Conservation (phyloP, 495 filamentous ascomycete genomes). For the Aspergillus sclerotiicarbonarius region DNA sequence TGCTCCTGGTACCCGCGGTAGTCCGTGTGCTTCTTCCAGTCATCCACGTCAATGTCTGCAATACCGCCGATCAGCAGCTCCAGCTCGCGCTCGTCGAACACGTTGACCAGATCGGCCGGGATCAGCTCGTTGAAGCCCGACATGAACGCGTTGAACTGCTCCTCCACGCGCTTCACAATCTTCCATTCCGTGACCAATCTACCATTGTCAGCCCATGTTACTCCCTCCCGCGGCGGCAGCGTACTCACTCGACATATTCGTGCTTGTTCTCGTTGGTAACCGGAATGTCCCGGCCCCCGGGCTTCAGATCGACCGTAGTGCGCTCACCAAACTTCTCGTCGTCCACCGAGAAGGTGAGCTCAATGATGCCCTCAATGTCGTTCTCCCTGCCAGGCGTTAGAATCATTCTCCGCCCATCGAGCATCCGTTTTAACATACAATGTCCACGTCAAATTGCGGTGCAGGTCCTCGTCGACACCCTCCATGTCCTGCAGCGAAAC, state of each 20-base stretch:
- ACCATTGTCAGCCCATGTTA: conserved; percentile 1
- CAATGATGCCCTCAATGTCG: conserved; percentile 87
- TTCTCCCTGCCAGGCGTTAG: conserved; percentile 62
- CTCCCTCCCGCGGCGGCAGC: background rate
- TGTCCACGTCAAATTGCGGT: conserved; percentile 93
- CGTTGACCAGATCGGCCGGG: conserved; percentile 92
- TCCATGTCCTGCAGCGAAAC: conserved; percentile 96
- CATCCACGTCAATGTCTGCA: conserved; percentile 98
- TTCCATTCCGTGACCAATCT: conserved; percentile 97
- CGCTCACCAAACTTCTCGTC: conserved; percentile 97
- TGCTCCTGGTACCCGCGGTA: conserved; percentile 98
- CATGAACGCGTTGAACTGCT: conserved; percentile 98
- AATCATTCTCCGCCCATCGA: background rate
- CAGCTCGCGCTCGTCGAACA: conserved; percentile 97
- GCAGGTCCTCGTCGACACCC: conserved; percentile 96
- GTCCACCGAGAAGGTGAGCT: conserved; percentile 92
- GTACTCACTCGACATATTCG: conserved; percentile 83
- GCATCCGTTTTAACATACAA: conserved; percentile 56
- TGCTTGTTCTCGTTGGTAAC: conserved; percentile 97
- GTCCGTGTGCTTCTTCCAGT: conserved; percentile 99
- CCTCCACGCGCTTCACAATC: conserved; percentile 95
- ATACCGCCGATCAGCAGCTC: conserved; percentile 98
- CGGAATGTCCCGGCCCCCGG: conserved; percentile 82
- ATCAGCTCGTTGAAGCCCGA: conserved; percentile 97
- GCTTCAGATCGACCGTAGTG: conserved; percentile 87